Base-by-base conservation (phyloP, 371 early-diverging fungal species). In the Mucor indicus region DNA sequence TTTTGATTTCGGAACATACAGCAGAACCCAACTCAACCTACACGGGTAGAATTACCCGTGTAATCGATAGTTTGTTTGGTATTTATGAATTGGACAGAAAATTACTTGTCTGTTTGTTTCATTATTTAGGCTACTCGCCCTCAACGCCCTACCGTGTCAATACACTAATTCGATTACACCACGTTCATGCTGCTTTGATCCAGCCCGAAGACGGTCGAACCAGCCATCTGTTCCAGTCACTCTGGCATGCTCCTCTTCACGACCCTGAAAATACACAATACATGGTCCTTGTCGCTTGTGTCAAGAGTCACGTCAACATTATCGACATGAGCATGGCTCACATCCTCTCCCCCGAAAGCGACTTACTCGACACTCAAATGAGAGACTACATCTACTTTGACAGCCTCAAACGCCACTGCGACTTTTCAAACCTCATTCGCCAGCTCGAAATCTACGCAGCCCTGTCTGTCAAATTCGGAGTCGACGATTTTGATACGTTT, bases 41-140 rank as follows among this genome's bases (percentile, higher is more conserved):
- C n/a, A 33, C 19, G 1, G 67, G 62, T 11, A 25, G 10, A 1
- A 56, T 71, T 4, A 64, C 60, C 4, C 60, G 65, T 5, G 58
- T 71, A 0, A 52, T 71, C 36, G 68, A 67, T 39, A 27, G 42
- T 10, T 16, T 54, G 21, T 56, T 64, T 31, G 72, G 72, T 0
- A 41, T 67, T 0, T 71, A 67, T 20, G 68, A 67, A 41, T 11
- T 71, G 0, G 55, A 71, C 16, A 11, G 44, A 8, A 35, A n/a
- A 3, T 10, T 43, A 2, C 32, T 62, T 7, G 5, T 65, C 0
- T 55, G 60, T 27, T 27, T 69, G 1, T 65, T 62, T 44, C 47
- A 69, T 16, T 46, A 37, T 17, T 27, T 37, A 1, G 32, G 48
- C 4, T 62, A 62, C 37, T 11, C 27, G 2, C 40, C 46, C 4